Percentiles rank a stretch among this genome's conserved stretches.
phyloP scores from a whole-genome alignment of 2,329 filamentous ascomycete genomes.

The Xylaria sp. region DNA sequence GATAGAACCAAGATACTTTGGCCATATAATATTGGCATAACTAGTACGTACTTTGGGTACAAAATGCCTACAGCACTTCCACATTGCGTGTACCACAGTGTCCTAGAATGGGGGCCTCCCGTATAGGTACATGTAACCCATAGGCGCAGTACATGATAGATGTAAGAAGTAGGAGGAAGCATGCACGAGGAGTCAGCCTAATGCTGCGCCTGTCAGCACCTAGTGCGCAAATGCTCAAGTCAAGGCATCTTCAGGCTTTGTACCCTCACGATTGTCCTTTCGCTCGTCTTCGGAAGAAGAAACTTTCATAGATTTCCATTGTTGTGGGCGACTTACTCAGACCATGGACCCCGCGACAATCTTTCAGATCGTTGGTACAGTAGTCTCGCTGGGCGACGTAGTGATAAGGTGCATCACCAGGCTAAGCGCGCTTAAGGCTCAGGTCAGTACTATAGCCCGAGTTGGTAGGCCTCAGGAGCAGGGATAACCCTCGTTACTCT shows the following conservation, averaged over 20 bases:
- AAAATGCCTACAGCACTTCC: no score
- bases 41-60: no score
- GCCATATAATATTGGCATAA: no score
- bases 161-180: no score
- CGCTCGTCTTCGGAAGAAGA: not conserved
- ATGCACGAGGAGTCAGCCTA: constrained; percentile 1
- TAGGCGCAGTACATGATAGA: no score
- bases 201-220: constrained; percentile 7
- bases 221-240: not conserved
- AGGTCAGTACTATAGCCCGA: not conserved
- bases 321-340: not conserved
- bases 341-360: constrained; percentile 38
- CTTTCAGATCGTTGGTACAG: constrained; percentile 36
- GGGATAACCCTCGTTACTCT: no score
- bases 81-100: no score
- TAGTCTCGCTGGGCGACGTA: constrained; percentile 35
- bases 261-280: not conserved
- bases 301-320: not conserved
- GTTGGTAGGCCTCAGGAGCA: not conserved
- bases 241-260: not conserved
- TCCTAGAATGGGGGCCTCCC: no score
- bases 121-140: no score
- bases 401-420: constrained; percentile 37
- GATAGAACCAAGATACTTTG: no score
- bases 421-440: constrained; percentile 35